Base-by-base conservation (phyloP, 2,329 filamentous ascomycete genomes). In the Thelonectria blattea region DNA sequence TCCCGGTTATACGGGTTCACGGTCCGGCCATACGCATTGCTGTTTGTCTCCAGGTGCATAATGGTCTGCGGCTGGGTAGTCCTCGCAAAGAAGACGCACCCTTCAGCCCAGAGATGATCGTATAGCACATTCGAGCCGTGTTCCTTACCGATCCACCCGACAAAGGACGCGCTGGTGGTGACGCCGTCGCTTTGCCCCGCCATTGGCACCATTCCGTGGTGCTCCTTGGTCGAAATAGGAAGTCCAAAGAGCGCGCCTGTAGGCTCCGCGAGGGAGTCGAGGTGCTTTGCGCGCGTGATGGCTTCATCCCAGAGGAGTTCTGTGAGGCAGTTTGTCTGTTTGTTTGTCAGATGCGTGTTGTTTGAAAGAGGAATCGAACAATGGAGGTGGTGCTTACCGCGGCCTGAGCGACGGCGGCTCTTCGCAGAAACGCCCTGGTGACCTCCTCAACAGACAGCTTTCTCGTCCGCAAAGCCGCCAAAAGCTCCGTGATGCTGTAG, bases 21-120 rank as follows among this genome's bases (percentile, higher is more conserved):
- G 0, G 85, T 85, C 34, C 84, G 80, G 1, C 87, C 88, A 58
- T 84, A 87, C 18, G 89, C 73, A 65, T 91, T 89, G 67, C 88
- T 89, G 42, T 82, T 80, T 3, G 81, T 84, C 68, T 90, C 88
- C 39, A 88, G 71, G 15, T 80, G 78, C 72, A 80, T 80, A 49
- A 87, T 75, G 0, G 79, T 82, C 65, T 87, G 85, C 0, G 89
- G 88, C 6, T 90, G 81, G 56, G 89, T 91, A 0, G 89, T 91
- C 72, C 91, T 90, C 60, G 85, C 84, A 68, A 88, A 75, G 56
- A 75, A 73, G 2, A 72, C 70, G 27, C 73, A 74, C 0, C 73
- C 73, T 41, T 75, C 65, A 8, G 66, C 63, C 60, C 64, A 73
- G 11, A 74, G 59, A 2, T 63, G 67, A 39, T 73, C 66, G 34